Percentiles rank a stretch among this genome's conserved stretches.
Conservation (phyloP, 1,139 yeast genomes). For the Sugiyamaella sp. region DNA sequence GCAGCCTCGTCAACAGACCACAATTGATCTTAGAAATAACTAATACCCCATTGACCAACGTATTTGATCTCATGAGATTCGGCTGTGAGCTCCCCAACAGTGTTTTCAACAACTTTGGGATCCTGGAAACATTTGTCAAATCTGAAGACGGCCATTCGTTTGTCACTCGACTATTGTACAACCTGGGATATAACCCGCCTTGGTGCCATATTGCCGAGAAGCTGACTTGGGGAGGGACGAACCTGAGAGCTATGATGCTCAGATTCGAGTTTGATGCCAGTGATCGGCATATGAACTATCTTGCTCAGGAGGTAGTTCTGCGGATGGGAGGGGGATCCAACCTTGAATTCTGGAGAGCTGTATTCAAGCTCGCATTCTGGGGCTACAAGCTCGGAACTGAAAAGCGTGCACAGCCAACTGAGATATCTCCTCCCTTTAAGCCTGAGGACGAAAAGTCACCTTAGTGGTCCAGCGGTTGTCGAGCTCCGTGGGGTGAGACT, state of each 20-base stretch:
- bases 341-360: constrained; percentile 13
- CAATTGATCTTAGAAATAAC: constrained; percentile 8
- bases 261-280: constrained; percentile 1
- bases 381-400: background rate
- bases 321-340: constrained; percentile 15
- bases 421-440: too few relatives aligned
- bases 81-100: constrained; percentile 12
- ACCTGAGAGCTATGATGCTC: constrained; percentile 7
- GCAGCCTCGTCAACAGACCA: constrained; percentile 7
- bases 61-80: constrained; percentile 12
- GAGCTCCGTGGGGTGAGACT: too few relatives aligned
- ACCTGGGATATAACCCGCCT: constrained; percentile 9
- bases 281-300: constrained; percentile 9
- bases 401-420: background rate
- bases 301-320: constrained; percentile 9
- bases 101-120: constrained; percentile 3
- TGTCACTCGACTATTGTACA: constrained; percentile 8
- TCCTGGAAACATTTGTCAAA: constrained; percentile 3
- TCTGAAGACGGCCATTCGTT: constrained; percentile 14
- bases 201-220: constrained; percentile 16
- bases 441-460: too few relatives aligned
- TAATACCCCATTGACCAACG: constrained; percentile 5
- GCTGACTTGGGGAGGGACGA: constrained; percentile 13
- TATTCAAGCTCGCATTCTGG: constrained; percentile 13
- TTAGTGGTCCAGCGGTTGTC: too few relatives aligned